Percentiles rank a stretch among this genome's conserved stretches.
These are phyloP conservation scores for Trichoderma semiorbis DNA, from an alignment of 2,329 filamentous ascomycete genomes.

Conservation along the genomic window DNA sequence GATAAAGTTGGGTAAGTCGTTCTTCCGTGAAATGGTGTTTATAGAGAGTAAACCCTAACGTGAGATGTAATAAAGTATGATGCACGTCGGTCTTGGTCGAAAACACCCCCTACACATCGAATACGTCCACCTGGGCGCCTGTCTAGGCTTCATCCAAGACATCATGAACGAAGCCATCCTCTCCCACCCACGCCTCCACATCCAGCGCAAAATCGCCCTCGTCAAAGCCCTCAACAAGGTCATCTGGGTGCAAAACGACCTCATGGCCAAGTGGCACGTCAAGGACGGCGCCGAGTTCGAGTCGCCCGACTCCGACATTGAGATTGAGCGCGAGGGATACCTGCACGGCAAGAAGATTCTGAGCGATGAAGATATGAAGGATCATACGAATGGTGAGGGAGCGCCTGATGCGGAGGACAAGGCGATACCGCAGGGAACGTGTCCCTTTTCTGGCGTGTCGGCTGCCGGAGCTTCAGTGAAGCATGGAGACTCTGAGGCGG, in stretches of 20 bases:
- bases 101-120: slow-evolving; percentile 72
- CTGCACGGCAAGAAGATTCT: slow-evolving; percentile 61
- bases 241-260: slow-evolving; percentile 84
- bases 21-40: too few relatives aligned
- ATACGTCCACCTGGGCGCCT: slow-evolving; percentile 73
- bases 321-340: slow-evolving; percentile 61
- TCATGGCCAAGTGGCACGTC: slow-evolving; percentile 81
- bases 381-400: not conserved
- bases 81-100: slow-evolving; percentile 75
- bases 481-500: not conserved
- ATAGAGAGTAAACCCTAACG: not conserved
- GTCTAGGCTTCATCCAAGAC: slow-evolving; percentile 73
- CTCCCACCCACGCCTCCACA: slow-evolving; percentile 62
- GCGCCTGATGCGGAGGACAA: not conserved
- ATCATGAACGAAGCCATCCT: slow-evolving; percentile 74
- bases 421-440: not conserved
- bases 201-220: slow-evolving; percentile 67
- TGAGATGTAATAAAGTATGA: slow-evolving; percentile 48
- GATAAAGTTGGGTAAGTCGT: slow-evolving; percentile 72
- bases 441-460: slow-evolving; percentile 14
- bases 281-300: slow-evolving; percentile 62
- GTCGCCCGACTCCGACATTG: slow-evolving; percentile 43
- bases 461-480: not conserved
- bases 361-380: slow-evolving; percentile 28
- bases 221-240: slow-evolving; percentile 76